Evolutionary conservation across 1,284 basidiomycete species (phyloP), one percentile per base, ranked within the genome.

Genomic region (Ganoderma resinaceum): DNA sequence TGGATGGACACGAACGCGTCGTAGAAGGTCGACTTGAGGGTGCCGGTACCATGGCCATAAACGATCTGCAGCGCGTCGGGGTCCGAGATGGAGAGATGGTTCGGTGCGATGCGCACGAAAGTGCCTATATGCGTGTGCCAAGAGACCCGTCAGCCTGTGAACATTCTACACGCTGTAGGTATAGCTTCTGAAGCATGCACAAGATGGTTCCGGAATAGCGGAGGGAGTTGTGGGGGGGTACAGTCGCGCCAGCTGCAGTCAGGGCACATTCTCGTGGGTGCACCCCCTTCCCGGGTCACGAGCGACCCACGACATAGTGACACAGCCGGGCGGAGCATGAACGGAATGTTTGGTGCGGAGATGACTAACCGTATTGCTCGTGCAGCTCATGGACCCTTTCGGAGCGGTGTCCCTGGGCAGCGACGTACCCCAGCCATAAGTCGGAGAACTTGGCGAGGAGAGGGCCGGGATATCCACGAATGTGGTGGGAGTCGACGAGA

Each of bases 21-120:
- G 80, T 96, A 95, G 80, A 95, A 95, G 40, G 88, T 78, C 18
- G 91, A 88, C 79, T 96, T 95, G 70, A 92, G 84, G 20, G 91
- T 86, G 16, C 92, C 92, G 69, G 90, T 94, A 20, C 93, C 93
- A 77, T 95, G 93, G 1, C 88, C 92, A 73, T 94, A 96, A 20
- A 96, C 85, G 70, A 89, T 78, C 68, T 86, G 87, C 29, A 96
- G 85, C 0, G 94, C 95, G 0, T 88, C 88, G 0, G 94, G 92
- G 76, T 95, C 91, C 23, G 93, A 88, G 66, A 97, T 86, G 3
- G 94, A 95, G 31, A 96, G 82, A 76, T 96, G 94, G 78, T 96
- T 95, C 0, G 95, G 95, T 0, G 94, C 93, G 68, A 97, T 83
- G 71, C 95, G 92, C n/a, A 96, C 91, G 65, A 95, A 85, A 2